Evolutionary conservation across 2,329 filamentous ascomycete species (phyloP).

Genomic region (Neoscytalidium dimidiatum): DNA sequence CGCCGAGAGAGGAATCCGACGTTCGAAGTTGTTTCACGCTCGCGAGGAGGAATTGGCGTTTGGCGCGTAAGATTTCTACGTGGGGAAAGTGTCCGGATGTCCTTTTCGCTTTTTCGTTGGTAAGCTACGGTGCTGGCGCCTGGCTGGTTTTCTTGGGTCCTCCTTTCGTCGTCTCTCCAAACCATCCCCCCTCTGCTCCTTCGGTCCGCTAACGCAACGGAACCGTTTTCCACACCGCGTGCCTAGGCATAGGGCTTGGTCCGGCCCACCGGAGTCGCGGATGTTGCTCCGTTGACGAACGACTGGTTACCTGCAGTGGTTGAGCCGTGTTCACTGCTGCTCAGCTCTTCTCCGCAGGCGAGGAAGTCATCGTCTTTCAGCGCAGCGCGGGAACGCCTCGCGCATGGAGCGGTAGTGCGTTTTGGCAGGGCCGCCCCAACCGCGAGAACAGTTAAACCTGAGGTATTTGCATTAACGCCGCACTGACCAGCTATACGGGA

Average conservation of each 20-base stretch:
- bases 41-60: too few relatives aligned
- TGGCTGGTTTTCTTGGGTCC: background rate
- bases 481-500: background rate
- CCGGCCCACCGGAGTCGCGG: background rate
- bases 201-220: background rate
- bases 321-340: background rate
- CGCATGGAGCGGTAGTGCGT: background rate
- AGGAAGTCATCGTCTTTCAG: background rate
- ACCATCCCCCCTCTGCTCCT: background rate
- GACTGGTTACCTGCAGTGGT: background rate
- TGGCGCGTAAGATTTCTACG: too few relatives aligned
- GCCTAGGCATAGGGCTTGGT: background rate
- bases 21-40: background rate
- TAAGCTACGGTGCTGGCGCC: background rate
- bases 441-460: background rate
- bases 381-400: background rate
- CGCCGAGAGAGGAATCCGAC: background rate
- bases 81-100: too few relatives aligned
- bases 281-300: background rate
- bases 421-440: too few relatives aligned
- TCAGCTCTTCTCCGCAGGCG: background rate
- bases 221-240: background rate
- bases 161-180: too few relatives aligned
- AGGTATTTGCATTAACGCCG: background rate
- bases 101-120: background rate